Evolutionary conservation across 1,284 basidiomycete species (phyloP), one percentile per base, ranked within the genome.

Genomic region (Puccinia novopanici): DNA sequence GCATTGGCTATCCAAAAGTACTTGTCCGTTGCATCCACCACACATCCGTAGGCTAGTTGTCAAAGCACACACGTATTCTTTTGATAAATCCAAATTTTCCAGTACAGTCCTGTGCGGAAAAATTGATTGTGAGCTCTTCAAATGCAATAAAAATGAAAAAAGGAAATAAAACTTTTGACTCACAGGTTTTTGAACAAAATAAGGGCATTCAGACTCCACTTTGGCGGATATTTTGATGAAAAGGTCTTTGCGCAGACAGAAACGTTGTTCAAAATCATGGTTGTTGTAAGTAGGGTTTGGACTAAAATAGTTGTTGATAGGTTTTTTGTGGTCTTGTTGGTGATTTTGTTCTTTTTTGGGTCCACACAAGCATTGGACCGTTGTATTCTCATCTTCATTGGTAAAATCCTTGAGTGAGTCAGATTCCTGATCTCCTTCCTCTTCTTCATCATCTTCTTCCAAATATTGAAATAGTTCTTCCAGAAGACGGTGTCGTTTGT

Each of bases 131-230:
- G n/a, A n/a, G n/a, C n/a, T n/a, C n/a, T n/a, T n/a, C n/a, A n/a
- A n/a, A n/a, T 45, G 15, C 8, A 45, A 8, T 8, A 45, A 45
- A 45, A 52, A 52, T 52, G 50, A 4, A 52, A 52, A 52, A 22
- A 52, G 17, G 4, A 52, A 52, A 4, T 45, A 52, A 17, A 22
- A 52, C 19, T 52, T 12, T 4, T 4, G 50, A 52, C 17, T 24
- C 30, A 61, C 57, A 5, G n/a, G 57, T 15, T 61, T 61, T 37
- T 61, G n/a, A 27, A 61, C 57, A 61, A 61, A 61, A 61, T 61
- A 61, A 30, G n/a, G 57, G 22, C n/a, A 61, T 12, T 27, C 19
- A 27, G 27, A 6, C 24, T 61, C 15, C 57, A 61, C 57, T 3
- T 61, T 24, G 5, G 12, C 57, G 3, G 34, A 5, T 27, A 61